Evolutionary conservation across 1,284 basidiomycete species (phyloP).

Genomic region (Tilletia caries): DNA sequence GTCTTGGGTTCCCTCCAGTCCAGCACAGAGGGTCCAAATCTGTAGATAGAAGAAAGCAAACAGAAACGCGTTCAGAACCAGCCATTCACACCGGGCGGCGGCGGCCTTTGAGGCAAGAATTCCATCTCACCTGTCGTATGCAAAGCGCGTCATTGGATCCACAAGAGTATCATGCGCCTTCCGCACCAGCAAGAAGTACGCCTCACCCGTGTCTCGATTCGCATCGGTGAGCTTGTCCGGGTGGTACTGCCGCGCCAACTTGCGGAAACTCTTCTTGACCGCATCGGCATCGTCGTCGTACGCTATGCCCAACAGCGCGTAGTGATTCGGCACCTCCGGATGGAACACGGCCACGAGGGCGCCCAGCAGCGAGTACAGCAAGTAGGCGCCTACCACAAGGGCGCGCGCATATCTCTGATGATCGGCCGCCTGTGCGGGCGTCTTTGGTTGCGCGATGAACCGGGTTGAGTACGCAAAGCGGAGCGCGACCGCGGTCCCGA

Average conservation of each 20-base stretch:
- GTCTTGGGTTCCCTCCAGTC: conserved; percentile 68
- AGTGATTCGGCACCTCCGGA: conserved; percentile 62
- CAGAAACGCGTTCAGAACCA: no score
- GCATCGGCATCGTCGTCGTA: conserved; percentile 65
- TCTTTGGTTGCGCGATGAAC: conserved; percentile 13
- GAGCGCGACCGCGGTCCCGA: conserved; percentile 24
- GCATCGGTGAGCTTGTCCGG: conserved; percentile 66
- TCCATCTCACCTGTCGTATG: conserved; percentile 70
- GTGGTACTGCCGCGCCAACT: conserved; percentile 70
- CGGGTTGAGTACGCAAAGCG: conserved; percentile 19
- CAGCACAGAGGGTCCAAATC: conserved; percentile 73
- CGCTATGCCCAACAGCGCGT: conserved; percentile 67
- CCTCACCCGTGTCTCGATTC: conserved; percentile 62
- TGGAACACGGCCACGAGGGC: conserved; percentile 61
- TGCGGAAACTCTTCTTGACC: conserved; percentile 69
- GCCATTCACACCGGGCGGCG: conserved; percentile 18
- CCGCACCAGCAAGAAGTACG: conserved; percentile 69
- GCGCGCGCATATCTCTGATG: conserved; percentile 53
- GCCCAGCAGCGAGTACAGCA: conserved; percentile 65
- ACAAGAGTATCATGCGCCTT: conserved; percentile 76
- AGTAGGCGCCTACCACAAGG: conserved; percentile 67
- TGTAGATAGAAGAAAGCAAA: conserved; percentile 27
- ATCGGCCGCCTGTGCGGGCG: neutral
- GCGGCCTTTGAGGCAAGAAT: neutral
- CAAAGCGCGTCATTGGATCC: conserved; percentile 74